Percentiles rank a stretch among this genome's conserved stretches.
Evolutionary conservation across 768 basidiomycete species (phyloP).

Genomic region (Ramaria sp.): DNA sequence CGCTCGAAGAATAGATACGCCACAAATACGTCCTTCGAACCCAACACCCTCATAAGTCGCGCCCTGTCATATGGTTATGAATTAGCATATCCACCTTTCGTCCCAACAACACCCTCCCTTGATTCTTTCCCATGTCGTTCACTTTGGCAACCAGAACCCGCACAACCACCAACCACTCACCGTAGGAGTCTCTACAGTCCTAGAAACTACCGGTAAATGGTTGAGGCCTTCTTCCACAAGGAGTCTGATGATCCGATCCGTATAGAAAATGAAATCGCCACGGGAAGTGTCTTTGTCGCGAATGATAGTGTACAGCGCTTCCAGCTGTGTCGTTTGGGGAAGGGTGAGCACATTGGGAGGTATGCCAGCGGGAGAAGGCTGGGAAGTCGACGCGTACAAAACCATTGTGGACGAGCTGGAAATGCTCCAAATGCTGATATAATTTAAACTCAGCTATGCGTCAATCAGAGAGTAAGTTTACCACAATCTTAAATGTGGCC

Average conservation of each 20-base stretch:
- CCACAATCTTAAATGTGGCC: too few relatives aligned
- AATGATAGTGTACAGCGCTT: constrained; percentile 93
- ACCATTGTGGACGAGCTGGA: too few relatives aligned
- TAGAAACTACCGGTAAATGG: constrained; percentile 65
- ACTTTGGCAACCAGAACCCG: not conserved
- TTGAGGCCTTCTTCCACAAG: constrained; percentile 84
- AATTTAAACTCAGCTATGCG: too few relatives aligned
- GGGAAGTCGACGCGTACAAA: constrained; percentile 19
- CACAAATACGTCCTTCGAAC: constrained; percentile 94
- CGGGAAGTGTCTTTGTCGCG: constrained; percentile 77
- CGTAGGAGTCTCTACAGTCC: constrained; percentile 75
- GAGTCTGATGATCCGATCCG: constrained; percentile 80
- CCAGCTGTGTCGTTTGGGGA: constrained; percentile 84
- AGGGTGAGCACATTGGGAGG: constrained; percentile 84
- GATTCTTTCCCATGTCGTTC: not conserved
- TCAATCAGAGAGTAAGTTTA: too few relatives aligned
- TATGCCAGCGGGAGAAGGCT: constrained; percentile 29
- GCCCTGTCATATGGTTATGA: constrained; percentile 37
- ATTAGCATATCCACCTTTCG: not conserved
- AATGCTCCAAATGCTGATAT: too few relatives aligned
- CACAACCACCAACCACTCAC: constrained; percentile 26
- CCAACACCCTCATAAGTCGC: constrained; percentile 82
- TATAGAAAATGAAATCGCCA: constrained; percentile 95
- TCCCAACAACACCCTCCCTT: not conserved
- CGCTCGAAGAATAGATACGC: constrained; percentile 88